Percentiles rank a stretch among this genome's conserved stretches.
Conservation (phyloP, 805 yeast species). For the Candida tallmaniae region DNA sequence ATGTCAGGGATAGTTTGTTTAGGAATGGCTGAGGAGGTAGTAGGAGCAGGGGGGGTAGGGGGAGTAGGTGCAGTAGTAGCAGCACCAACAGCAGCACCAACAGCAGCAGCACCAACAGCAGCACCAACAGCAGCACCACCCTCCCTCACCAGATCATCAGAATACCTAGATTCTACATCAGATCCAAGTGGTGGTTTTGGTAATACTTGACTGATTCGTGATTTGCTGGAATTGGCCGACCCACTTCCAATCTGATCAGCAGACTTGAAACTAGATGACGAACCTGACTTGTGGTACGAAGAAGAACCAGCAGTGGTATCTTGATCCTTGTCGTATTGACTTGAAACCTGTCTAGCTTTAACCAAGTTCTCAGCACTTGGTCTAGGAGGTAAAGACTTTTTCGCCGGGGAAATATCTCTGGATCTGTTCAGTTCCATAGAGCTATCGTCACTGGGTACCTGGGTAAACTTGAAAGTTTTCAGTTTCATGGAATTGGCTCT, state of each 20-base stretch:
- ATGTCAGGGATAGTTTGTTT: neutral
- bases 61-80: too few relatives aligned
- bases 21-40: neutral
- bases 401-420: neutral
- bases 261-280: conserved; percentile 1
- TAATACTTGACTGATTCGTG: conserved; percentile 8
- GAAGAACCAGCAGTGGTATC: neutral
- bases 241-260: conserved; percentile 1
- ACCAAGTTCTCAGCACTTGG: conserved; percentile 21
- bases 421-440: conserved; percentile 5
- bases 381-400: conserved; percentile 18
- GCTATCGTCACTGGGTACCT: conserved; percentile 9
- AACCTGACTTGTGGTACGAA: neutral
- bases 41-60: too few relatives aligned
- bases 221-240: neutral
- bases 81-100: too few relatives aligned
- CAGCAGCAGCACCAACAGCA: too few relatives aligned
- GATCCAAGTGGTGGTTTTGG: conserved; percentile 11
- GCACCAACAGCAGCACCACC: too few relatives aligned
- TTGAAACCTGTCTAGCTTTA: conserved; percentile 21
- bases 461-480: conserved; percentile 12
- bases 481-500: conserved; percentile 21
- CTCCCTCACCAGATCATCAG: too few relatives aligned
- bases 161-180: conserved; percentile 10
- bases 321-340: neutral